These are phyloP conservation scores for Chlorella sp. DNA, from an alignment of 139 green algal species.

Conservation along the genomic window DNA sequence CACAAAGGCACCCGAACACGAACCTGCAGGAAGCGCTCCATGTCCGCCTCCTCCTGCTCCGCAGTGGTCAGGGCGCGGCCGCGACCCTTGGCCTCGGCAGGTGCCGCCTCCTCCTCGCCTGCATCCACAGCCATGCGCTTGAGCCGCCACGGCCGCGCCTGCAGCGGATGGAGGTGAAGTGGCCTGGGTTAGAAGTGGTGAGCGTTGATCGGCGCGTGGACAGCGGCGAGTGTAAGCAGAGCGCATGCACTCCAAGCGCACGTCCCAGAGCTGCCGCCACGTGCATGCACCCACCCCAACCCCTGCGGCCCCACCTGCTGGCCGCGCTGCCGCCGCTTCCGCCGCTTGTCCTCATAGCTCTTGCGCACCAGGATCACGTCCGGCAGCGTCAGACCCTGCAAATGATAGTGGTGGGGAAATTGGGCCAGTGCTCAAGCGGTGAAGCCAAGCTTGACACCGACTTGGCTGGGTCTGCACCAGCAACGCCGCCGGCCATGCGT, in stretches of 20 bases:
- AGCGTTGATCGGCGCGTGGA: too few relatives aligned
- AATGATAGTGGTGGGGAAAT: too few relatives aligned
- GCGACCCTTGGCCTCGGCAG: neutral
- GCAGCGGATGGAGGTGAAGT: neutral
- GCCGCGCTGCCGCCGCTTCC: conserved; percentile 55
- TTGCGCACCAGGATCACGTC: conserved; percentile 95
- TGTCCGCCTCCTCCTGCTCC: conserved; percentile 62
- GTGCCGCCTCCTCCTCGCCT: conserved; percentile 25
- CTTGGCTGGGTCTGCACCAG: too few relatives aligned
- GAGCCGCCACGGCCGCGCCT: conserved; percentile 77
- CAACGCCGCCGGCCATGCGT: too few relatives aligned
- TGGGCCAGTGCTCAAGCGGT: too few relatives aligned
- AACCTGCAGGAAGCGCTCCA: conserved; percentile 87
- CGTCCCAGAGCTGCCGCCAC: too few relatives aligned
- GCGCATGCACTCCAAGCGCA: too few relatives aligned
- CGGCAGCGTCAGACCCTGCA: conserved; percentile 70
- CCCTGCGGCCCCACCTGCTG: conserved; percentile 67
- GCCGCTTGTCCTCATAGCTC: conserved; percentile 89
- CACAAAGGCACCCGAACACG: neutral
- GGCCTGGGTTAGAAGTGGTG: too few relatives aligned
- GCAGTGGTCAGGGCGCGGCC: conserved; percentile 28
- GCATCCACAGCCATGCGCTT: conserved; percentile 79
- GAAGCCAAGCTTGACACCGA: too few relatives aligned
- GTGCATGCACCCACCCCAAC: conserved; percentile 79
- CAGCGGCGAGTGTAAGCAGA: too few relatives aligned